Evolutionary conservation across 495 filamentous ascomycete species (phyloP).

Genomic region (Cudoniella acicularis): DNA sequence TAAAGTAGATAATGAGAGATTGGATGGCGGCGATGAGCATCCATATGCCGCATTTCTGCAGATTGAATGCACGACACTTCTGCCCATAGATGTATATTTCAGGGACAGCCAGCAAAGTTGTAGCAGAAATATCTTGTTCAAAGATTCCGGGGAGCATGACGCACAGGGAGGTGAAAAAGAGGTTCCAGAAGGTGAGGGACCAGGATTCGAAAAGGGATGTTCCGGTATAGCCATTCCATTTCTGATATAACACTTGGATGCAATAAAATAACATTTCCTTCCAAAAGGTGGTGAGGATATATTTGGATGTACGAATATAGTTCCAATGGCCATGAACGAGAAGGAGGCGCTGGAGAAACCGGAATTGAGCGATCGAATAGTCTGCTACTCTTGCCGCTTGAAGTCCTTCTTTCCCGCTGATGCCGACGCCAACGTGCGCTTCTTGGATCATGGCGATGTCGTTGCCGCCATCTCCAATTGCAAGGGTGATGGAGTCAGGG

Average conservation of each 20-base stretch:
- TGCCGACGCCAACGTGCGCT: constrained; percentile 89
- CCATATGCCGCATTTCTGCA: constrained; percentile 69
- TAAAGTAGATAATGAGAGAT: constrained; percentile 73
- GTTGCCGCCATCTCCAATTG: constrained; percentile 92
- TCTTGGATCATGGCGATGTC: constrained; percentile 97
- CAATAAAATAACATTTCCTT: constrained; percentile 81
- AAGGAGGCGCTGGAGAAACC: constrained; percentile 84
- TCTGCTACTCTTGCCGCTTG: constrained; percentile 88
- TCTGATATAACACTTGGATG: constrained; percentile 79
- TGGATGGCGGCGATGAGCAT: constrained; percentile 71
- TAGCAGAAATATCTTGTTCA: constrained; percentile 75
- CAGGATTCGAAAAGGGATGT: constrained; percentile 84
- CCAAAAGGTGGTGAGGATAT: constrained; percentile 87
- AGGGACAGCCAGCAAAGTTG: constrained; percentile 81
- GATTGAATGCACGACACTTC: constrained; percentile 70
- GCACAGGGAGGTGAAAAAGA: constrained; percentile 82
- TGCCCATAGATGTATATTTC: constrained; percentile 87
- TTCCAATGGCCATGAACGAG: constrained; percentile 95
- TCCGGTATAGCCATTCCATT: constrained; percentile 82
- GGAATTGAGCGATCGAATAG: constrained; percentile 88
- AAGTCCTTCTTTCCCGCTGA: constrained; percentile 87
- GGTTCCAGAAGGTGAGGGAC: constrained; percentile 85
- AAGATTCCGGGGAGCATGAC: constrained; percentile 86
- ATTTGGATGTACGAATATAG: constrained; percentile 84
- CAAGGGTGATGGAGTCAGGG: constrained; percentile 71